phyloP scores from a whole-genome alignment of 345 rosid species.

The Noccaea caerulescens region DNA sequence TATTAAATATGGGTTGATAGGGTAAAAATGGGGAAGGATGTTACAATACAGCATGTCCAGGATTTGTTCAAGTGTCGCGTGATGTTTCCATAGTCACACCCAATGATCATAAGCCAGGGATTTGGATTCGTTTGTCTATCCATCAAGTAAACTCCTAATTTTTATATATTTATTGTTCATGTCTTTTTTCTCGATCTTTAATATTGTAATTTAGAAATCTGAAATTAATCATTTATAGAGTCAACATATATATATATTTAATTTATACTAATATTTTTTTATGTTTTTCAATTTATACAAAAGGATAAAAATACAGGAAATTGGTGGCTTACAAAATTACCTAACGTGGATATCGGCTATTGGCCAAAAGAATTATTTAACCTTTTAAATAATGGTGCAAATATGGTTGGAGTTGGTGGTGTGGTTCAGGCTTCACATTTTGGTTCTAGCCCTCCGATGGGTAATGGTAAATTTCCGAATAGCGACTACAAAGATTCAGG shows the following conservation, averaged over 20 bases:
- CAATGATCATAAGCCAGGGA: not conserved
- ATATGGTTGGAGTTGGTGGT: conserved; percentile 16
- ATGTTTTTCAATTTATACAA: not conserved
- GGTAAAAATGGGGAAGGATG: conserved; percentile 31
- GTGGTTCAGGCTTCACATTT: not conserved
- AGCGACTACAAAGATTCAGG: not conserved
- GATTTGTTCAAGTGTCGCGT: conserved; percentile 30
- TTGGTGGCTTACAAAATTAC: not conserved
- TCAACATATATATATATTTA: not conserved
- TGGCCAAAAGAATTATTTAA: conserved; percentile 29
- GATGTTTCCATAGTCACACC: not conserved
- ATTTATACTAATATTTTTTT: not conserved
- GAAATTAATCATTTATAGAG: not conserved
- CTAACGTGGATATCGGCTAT: not conserved
- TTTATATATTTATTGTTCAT: not conserved
- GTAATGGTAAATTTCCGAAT: conserved; percentile 25
- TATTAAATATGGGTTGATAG: conserved; percentile 11
- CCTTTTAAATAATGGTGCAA: conserved; percentile 4
- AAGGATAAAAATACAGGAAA: conserved; percentile 11
- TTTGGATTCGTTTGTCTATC: not conserved
- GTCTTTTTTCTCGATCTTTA: not conserved
- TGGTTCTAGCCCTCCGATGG: conserved; percentile 24
- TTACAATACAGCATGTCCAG: conserved; percentile 15
- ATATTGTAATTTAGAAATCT: not conserved
- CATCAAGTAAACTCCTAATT: conserved; percentile 7